Conservation (phyloP, 2,329 filamentous ascomycete genomes). For the Calonectria honghensis region DNA sequence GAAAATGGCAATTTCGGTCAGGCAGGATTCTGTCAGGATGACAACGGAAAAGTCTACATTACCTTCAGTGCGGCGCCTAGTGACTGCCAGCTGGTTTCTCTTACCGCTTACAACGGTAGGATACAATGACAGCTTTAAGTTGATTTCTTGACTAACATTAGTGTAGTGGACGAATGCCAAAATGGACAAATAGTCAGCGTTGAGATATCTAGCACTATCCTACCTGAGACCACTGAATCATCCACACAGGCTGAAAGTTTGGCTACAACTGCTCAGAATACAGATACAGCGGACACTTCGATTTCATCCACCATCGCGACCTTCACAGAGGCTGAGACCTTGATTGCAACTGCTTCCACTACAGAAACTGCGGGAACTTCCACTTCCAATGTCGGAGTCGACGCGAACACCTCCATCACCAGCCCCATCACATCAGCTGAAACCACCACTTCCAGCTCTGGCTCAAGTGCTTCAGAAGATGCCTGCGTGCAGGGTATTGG, state of each 20-base stretch:
- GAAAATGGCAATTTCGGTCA: neutral
- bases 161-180: neutral
- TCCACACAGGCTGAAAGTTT: neutral
- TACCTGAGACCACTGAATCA: neutral
- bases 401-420: neutral
- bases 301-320: neutral
- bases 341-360: neutral
- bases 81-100: neutral
- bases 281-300: neutral
- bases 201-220: neutral
- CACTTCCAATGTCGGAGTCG: neutral
- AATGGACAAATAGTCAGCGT: conserved; percentile 2
- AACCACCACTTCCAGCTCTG: neutral
- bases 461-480: neutral
- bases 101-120: neutral
- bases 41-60: conserved; percentile 2
- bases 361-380: neutral
- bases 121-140: neutral
- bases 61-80: neutral
- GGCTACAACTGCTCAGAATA: neutral
- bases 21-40: conserved; percentile 8
- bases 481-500: conserved; percentile 8
- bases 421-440: neutral
- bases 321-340: neutral
- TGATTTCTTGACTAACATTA: neutral